Base-by-base conservation (phyloP, 2,329 filamentous ascomycete genomes). In the Epichloe festucae region DNA sequence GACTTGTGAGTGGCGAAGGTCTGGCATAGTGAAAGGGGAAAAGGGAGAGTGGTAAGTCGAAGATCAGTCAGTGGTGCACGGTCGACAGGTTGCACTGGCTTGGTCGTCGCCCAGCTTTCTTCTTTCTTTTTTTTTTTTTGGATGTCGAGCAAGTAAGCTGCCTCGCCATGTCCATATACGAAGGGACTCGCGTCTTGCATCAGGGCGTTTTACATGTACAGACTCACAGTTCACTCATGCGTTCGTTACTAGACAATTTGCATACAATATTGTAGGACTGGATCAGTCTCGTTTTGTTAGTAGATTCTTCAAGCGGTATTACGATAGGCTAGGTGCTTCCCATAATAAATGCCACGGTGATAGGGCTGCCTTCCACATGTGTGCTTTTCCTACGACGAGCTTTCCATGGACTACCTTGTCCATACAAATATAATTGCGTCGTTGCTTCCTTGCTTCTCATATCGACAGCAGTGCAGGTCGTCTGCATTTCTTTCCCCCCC, bases 1-100 rank as follows among this genome's bases (percentile, higher is more conserved):
- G 91, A 59, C 66, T 95, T 14, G 67, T 95, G 36, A 81, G 82
- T 41, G 72, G 70, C 5, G 68, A 70, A 23, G 66, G 58, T 5
- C 48, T 60, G 45, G 58, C 59, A 15, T 54, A 44, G 19, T 57
- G 41, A 58, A 27, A 10, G 2, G n/a, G 19, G n/a, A 10, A 6
- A 12, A 21, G 3, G 10, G 17, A n/a, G n/a, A 23, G 17, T 3
- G 39, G 27, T 11, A 31, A 11, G 8, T 31, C 27, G 27, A 11
- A 31, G 14, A 8, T 39, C 15, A 39, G 14, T 39, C 15, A 39
- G 14, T 31, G 12, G 21, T 31, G 44, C 27, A 21, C 11, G 21
- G 31, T 48, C 48, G 42, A 46, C 31, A 15, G 21, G 23, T 17
- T 27, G 43, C 15, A 15, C 11, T 19, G 3, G 43, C 14, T 35